Percentiles rank a stretch among this genome's conserved stretches.
phyloP scores from a whole-genome alignment of 192 early-diverging fungal species.

The Paraglomus brasilianum region DNA sequence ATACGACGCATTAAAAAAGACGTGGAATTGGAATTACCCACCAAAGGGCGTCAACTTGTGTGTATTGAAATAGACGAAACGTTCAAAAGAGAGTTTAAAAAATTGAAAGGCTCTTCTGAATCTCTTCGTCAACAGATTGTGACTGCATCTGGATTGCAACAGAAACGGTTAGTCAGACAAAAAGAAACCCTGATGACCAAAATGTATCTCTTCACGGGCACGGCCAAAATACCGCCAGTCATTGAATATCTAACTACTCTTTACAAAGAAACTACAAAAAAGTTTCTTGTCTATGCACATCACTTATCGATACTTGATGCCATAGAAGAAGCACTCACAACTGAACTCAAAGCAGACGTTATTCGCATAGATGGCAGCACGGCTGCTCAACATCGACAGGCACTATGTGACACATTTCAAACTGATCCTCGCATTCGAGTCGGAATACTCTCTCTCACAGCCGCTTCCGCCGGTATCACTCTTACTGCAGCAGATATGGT shows the following conservation, averaged over 20 bases:
- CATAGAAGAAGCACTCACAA: constrained; percentile 17
- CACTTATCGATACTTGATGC: constrained; percentile 39
- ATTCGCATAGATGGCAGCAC: constrained; percentile 52
- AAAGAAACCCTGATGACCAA: constrained; percentile 1
- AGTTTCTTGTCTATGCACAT: constrained; percentile 54
- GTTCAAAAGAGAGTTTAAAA: constrained; percentile 23
- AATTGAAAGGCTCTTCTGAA: constrained; percentile 16
- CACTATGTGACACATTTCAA: constrained; percentile 48
- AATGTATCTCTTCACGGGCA: constrained; percentile 36
- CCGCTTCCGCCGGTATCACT: constrained; percentile 48
- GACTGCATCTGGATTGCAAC: constrained; percentile 1
- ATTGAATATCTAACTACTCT: constrained; percentile 42
- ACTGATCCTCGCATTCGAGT: constrained; percentile 33
- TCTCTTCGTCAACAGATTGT: constrained; percentile 4
- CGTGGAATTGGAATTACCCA: constrained; percentile 43
- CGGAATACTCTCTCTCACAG: constrained; percentile 47
- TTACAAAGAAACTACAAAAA: constrained; percentile 39
- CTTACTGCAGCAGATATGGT: constrained; percentile 48
- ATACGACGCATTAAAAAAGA: constrained; percentile 49
- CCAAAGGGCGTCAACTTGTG: constrained; percentile 44
- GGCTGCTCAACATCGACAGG: constrained; percentile 31
- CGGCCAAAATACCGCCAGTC: constrained; percentile 40
- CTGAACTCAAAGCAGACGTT: constrained; percentile 34
- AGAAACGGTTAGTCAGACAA: not conserved
- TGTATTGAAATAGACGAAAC: constrained; percentile 29